Base-by-base conservation (phyloP, 1,284 basidiomycete genomes). In the Ganoderma lucidum region DNA sequence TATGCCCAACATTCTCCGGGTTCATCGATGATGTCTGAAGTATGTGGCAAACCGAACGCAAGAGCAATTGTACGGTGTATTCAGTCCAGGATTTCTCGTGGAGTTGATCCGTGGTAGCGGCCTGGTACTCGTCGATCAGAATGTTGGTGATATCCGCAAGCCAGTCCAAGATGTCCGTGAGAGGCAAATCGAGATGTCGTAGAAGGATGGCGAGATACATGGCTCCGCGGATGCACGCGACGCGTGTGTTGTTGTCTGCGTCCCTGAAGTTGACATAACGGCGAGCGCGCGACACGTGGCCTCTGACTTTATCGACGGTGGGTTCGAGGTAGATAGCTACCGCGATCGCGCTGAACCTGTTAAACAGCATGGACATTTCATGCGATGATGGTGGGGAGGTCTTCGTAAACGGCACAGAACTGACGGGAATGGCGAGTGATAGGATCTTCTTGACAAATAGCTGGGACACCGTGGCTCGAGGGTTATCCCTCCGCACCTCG, bases 311-410 rank as follows among this genome's bases (percentile, higher is more conserved):
- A 0, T 83, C 73, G 3, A 83, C 77, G 0, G 84, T 82, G 0
- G 91, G 88, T 61, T 93, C 90, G 48, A 97, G 87, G 74, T 92
- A 88, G 62, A 95, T 86, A 6, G 90, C 90, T n/a, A 95, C 85
- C 23, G 93, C 89, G 73, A 95, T 86, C 17, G 93, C 90, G 56
- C 89, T 89, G 76, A 96, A 92, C 35, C 97, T 91, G 79, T 99
- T 98, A 80, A 93, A 91, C 14, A 98, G 85, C 84, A 92, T 91
- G 0, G 95, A 94, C 2, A 95, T 84, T 64, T 94, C 89, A 41
- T 87, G 82, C 3, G 79, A 73, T 0, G 85, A 84, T 0, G 90
- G 89, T 5, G 89, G 84, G 19, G 81, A 78, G 39, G 83, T 80
- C 63, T 88, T 87, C 17, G 87, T 87, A 79, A 92, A 93, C 1